These are phyloP conservation scores for Penicillium parvum DNA, from an alignment of 495 filamentous ascomycete species.

Conservation along the genomic window DNA sequence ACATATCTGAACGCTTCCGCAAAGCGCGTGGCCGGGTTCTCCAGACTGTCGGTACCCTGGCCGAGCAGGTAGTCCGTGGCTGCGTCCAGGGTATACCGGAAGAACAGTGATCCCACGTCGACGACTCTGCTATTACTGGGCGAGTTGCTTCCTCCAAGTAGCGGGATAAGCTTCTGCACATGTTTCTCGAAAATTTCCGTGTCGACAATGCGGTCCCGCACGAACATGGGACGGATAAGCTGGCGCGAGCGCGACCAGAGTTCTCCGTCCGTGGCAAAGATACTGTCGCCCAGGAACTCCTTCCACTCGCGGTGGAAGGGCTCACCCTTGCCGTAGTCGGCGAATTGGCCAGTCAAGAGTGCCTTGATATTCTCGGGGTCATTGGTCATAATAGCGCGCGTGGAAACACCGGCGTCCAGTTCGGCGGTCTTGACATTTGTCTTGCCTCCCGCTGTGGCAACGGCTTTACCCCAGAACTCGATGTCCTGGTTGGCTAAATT, in stretches of 20 bases:
- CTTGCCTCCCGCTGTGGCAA: constrained; percentile 35
- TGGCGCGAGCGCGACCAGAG: constrained; percentile 71
- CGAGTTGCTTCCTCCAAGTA: constrained; percentile 45
- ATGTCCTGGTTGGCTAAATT: constrained; percentile 50
- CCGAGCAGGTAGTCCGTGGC: constrained; percentile 88
- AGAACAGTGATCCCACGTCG: constrained; percentile 69
- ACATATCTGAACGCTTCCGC: constrained; percentile 72
- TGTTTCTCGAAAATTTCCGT: constrained; percentile 77
- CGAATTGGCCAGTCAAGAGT: constrained; percentile 68
- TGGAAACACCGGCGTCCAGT: constrained; percentile 45
- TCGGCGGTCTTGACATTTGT: constrained; percentile 55
- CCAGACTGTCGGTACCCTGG: constrained; percentile 64
- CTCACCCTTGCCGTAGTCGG: constrained; percentile 68
- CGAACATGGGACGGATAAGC: constrained; percentile 79
- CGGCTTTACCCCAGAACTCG: constrained; percentile 54
- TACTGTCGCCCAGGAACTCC: constrained; percentile 70
- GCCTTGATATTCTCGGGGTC: constrained; percentile 71
- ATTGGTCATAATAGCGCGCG: constrained; percentile 58
- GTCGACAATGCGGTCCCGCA: constrained; percentile 73
- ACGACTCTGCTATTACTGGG: constrained; percentile 48
- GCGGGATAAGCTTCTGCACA: constrained; percentile 61
- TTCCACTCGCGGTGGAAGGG: constrained; percentile 66
- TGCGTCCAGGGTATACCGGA: constrained; percentile 76
- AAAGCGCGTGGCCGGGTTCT: constrained; percentile 51
- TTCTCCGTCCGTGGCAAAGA: constrained; percentile 74